These are phyloP conservation scores for Lablab purpureus DNA, from an alignment of 306 rosid genomes.

Conservation along the genomic window DNA sequence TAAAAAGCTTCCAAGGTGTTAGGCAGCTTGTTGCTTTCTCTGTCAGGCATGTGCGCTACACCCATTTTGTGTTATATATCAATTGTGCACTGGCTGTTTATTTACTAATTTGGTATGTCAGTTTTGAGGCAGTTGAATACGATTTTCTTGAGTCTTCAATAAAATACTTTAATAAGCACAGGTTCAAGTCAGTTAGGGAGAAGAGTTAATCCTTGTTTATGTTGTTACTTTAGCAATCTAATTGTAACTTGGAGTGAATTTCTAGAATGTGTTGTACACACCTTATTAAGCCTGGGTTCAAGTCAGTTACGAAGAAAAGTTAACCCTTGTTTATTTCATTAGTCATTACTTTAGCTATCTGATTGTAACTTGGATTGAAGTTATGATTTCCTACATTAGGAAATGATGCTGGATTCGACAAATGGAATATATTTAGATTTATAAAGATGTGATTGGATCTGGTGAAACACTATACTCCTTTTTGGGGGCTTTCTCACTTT, in stretches of 20 bases:
- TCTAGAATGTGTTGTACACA: background rate
- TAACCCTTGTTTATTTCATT: no score
- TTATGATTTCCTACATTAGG: no score
- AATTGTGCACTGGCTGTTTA: constrained; percentile 16
- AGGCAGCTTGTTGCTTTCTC: constrained; percentile 79
- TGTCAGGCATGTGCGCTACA: constrained; percentile 64
- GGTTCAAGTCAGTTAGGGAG: background rate
- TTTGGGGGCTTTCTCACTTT: background rate
- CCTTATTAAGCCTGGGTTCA: background rate
- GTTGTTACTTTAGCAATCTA: constrained; percentile 20
- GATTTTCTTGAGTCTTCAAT: constrained; percentile 24
- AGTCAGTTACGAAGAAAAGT: background rate
- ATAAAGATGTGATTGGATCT: background rate
- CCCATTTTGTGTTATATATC: background rate
- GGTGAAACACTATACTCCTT: background rate
- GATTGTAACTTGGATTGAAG: background rate
- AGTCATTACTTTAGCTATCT: constrained; percentile 21
- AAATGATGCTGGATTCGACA: background rate
- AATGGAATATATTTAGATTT: background rate
- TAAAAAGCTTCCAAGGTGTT: constrained; percentile 82
- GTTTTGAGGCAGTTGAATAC: constrained; percentile 16
- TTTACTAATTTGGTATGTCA: background rate
- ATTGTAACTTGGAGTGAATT: background rate
- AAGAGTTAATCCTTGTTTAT: background rate
- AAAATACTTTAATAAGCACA: background rate